A percentile compares a stretch with the other conserved stretches of the same genome.
Conservation (phyloP, 2,329 filamentous ascomycete species). For the Ascomycota sp. region DNA sequence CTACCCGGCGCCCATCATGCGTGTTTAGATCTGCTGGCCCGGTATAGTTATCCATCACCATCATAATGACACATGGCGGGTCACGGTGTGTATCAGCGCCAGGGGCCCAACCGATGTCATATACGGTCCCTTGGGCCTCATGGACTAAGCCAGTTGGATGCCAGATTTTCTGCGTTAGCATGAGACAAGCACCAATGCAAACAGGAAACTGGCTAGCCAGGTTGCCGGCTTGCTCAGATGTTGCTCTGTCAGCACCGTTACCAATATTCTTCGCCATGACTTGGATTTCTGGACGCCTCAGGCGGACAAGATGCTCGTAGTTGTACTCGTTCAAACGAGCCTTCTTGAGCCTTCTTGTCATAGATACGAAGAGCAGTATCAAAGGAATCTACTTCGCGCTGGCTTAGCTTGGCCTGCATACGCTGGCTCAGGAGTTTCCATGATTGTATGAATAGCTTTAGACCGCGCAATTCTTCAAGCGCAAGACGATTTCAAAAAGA, state of each 20-base stretch:
- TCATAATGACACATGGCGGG: neutral
- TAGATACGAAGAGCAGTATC: neutral
- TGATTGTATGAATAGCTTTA: neutral
- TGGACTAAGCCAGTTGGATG: neutral
- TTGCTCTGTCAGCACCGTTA: neutral
- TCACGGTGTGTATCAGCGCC: neutral
- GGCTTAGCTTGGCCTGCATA: neutral
- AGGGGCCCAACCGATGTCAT: neutral
- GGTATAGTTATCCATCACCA: neutral
- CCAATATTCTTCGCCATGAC: slow-evolving; percentile 1
- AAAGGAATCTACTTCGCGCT: neutral
- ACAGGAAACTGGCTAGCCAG: neutral
- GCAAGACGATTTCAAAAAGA: neutral
- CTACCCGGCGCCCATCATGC: neutral
- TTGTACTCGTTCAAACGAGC: neutral
- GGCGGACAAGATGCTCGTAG: neutral
- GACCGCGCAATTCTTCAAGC: neutral
- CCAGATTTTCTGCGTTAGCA: neutral
- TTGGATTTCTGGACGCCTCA: neutral
- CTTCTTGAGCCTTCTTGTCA: neutral
- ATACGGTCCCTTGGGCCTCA: neutral
- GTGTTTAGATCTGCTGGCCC: neutral
- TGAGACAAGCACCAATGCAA: neutral
- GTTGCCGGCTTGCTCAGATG: neutral
- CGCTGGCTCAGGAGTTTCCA: neutral